A percentile compares a stretch with the other conserved stretches of the same genome.
These are phyloP conservation scores for Patellifolia procumbens DNA, from an alignment of 179 eudicot species.

Conservation along the genomic window DNA sequence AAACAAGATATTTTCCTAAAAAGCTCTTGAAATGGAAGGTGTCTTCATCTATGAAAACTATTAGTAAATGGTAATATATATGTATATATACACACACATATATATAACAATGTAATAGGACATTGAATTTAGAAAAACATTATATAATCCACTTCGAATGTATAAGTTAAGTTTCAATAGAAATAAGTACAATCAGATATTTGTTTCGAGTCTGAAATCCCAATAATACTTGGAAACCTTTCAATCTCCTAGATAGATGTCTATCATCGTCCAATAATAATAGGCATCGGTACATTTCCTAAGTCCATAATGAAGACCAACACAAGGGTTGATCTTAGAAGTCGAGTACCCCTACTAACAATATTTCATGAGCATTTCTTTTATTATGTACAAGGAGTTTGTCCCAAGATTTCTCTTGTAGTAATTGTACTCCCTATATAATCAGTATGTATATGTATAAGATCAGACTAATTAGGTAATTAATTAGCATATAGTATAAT, in stretches of 20 bases:
- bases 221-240: conserved; percentile 31
- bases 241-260: conserved; percentile 30
- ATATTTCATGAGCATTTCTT: conserved; percentile 14
- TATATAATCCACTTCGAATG: conserved; percentile 21
- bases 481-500: conserved; percentile 22
- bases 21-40: neutral
- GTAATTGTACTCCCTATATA: conserved; percentile 24
- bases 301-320: conserved; percentile 26
- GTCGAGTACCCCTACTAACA: conserved; percentile 23
- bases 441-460: conserved; percentile 33
- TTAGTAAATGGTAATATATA: neutral
- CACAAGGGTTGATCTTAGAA: conserved; percentile 24
- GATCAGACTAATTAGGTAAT: conserved; percentile 34
- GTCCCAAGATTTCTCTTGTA: conserved; percentile 36
- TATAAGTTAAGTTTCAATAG: conserved; percentile 18
- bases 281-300: conserved; percentile 24
- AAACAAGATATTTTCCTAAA: neutral
- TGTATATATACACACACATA: too few species aligned
- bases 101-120: neutral
- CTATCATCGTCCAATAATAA: conserved; percentile 22
- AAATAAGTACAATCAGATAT: conserved; percentile 29
- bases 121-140: neutral
- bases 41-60: neutral
- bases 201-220: conserved; percentile 28
- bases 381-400: conserved; percentile 42